Conservation (phyloP, 169 alveolate genomes). For the Miamiensis avidus region DNA sequence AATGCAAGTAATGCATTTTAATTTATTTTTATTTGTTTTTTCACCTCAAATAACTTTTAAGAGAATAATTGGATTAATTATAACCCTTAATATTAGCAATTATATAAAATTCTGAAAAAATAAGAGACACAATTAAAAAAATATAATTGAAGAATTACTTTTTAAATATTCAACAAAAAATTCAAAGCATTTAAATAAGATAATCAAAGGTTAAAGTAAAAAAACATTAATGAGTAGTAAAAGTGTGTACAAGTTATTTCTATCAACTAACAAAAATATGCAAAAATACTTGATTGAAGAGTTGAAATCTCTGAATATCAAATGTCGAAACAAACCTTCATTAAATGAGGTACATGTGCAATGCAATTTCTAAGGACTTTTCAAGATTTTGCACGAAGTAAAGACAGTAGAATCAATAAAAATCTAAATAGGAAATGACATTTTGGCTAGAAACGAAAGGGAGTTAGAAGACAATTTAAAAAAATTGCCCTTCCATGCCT, state of each 20-base stretch:
- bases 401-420: slow-evolving; percentile 31
- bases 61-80: no score
- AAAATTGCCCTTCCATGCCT: slow-evolving; percentile 29
- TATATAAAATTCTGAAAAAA: neutral
- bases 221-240: no score
- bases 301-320: neutral
- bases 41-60: no score
- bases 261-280: neutral
- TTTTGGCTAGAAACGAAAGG: slow-evolving; percentile 31
- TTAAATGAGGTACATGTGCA: neutral
- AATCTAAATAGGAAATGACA: slow-evolving; percentile 21
- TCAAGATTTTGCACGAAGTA: slow-evolving; percentile 25
- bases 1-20: no score
- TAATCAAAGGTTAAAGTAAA: neutral
- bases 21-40: no score
- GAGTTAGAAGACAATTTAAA: slow-evolving; percentile 34
- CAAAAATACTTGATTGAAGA: neutral
- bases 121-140: neutral
- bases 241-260: neutral
- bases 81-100: neutral
- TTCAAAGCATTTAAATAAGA: no score
- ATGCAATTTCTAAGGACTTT: neutral
- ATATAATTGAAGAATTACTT: no score
- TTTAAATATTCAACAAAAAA: no score
- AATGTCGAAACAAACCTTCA: neutral